Evolutionary conservation across 129 eudicot species (phyloP), one percentile per base, ranked within the genome.

Genomic region (Oenanthe sinensis): DNA sequence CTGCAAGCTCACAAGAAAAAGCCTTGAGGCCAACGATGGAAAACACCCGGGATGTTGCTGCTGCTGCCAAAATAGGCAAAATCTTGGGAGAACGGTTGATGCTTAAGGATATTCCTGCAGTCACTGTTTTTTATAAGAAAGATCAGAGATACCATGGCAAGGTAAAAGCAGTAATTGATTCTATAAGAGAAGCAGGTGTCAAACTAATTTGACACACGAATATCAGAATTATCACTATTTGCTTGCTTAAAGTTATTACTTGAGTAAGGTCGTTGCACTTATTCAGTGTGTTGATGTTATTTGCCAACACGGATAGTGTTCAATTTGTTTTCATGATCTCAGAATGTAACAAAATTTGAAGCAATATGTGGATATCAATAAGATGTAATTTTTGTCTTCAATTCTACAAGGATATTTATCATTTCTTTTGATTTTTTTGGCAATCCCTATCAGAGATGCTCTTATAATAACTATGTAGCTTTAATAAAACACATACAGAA

Each of bases 71-170:
- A 62, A 91, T 91, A 22, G 97, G 97, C 2, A 88, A 87, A 79
- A 80, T 89, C 81, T 85, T 91, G 26, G 93, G 89, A 9, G 90
- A 91, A 79, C 79, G 93, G 22, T 74, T 91, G 78, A 71, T 82
- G 44, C 81, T 79, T 6, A 76, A 84, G 81, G 80, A 89, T 36
- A 87, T 93, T 52, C 96, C 93, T 49, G 98, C 97, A n/a, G 96
- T 93, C 19, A 81, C 96, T 13, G 88, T 91, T 69, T 87, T 78
- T 72, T 85, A 85, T 47, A 93, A 91, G 87, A 85, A 84, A 83
- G 87, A 93, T 5, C 98, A 91, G 85, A 86, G 86, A 36, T 93
- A 91, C 80, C 98, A 91, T 79, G 98, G 97, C 30, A 93, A 93
- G 88, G 91, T 91, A 24, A 93, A 88, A 81, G 98, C 98, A 40